phyloP scores from a whole-genome alignment of 306 rosid species.

The Myrica gale region DNA sequence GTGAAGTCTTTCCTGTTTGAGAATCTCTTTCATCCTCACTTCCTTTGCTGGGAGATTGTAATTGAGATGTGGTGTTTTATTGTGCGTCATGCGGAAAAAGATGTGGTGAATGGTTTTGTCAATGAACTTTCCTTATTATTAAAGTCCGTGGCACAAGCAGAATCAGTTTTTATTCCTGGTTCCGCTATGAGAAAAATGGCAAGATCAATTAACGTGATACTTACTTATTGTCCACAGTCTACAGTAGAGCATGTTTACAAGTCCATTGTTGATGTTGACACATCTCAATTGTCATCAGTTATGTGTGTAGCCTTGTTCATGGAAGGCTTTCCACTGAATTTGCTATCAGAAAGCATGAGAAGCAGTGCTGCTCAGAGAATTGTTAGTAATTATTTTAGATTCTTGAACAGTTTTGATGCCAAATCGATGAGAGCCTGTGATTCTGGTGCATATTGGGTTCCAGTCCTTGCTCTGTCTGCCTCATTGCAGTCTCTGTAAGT shows the following conservation, averaged over 20 bases:
- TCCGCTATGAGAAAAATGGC: constrained; percentile 78
- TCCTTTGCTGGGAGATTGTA: constrained; percentile 80
- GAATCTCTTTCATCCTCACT: constrained; percentile 88
- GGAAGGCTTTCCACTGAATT: constrained; percentile 78
- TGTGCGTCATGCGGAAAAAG: constrained; percentile 61
- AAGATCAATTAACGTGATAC: constrained; percentile 62
- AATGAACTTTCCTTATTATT: constrained; percentile 58
- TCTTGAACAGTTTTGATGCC: constrained; percentile 57
- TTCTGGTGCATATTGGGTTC: constrained; percentile 49
- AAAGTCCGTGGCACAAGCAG: constrained; percentile 60
- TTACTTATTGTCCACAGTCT: constrained; percentile 54
- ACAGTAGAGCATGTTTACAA: constrained; percentile 52
- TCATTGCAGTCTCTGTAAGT: constrained; percentile 74
- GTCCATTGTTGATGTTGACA: constrained; percentile 52
- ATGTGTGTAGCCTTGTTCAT: constrained; percentile 55
- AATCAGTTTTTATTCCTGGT: constrained; percentile 51
- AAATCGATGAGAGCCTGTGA: constrained; percentile 38
- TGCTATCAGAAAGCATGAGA: constrained; percentile 63
- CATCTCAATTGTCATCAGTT: constrained; percentile 45
- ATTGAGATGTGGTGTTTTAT: constrained; percentile 94
- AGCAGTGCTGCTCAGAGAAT: constrained; percentile 48
- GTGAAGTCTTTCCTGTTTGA: constrained; percentile 71
- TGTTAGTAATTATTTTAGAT: constrained; percentile 51
- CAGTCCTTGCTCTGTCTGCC: constrained; percentile 73
- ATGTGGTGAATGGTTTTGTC: constrained; percentile 46